Percentiles rank a stretch among this genome's conserved stretches.
Evolutionary conservation across 495 filamentous ascomycete species (phyloP).

Genomic region (Lophiotrema nucula): DNA sequence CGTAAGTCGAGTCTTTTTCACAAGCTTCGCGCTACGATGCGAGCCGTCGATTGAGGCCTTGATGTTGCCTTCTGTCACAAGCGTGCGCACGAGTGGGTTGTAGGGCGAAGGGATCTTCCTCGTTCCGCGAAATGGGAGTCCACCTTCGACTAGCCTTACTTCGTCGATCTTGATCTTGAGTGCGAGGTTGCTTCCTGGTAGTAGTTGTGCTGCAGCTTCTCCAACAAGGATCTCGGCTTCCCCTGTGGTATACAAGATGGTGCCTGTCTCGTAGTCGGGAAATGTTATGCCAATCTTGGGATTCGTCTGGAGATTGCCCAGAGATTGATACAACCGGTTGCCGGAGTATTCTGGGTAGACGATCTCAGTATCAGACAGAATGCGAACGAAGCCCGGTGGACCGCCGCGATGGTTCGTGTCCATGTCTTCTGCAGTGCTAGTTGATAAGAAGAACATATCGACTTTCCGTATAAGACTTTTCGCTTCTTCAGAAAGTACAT

Average conservation of each 20-base stretch:
- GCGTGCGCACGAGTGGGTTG: slow-evolving; percentile 61
- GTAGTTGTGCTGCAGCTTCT: slow-evolving; percentile 55
- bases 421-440: slow-evolving; percentile 64
- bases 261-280: slow-evolving; percentile 67
- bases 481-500: slow-evolving; percentile 48
- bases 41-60: slow-evolving; percentile 25
- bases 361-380: slow-evolving; percentile 59
- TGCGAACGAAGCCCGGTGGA: slow-evolving; percentile 67
- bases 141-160: slow-evolving; percentile 59
- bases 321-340: slow-evolving; percentile 76
- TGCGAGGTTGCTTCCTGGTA: slow-evolving; percentile 69
- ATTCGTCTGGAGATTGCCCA: slow-evolving; percentile 69
- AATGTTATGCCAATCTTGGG: slow-evolving; percentile 65
- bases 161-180: slow-evolving; percentile 62
- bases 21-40: slow-evolving; percentile 50
- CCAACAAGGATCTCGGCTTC: slow-evolving; percentile 61
- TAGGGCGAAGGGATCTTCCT: slow-evolving; percentile 64
- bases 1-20: slow-evolving; percentile 56
- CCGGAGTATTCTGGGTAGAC: slow-evolving; percentile 80
- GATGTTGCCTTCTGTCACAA: slow-evolving; percentile 49
- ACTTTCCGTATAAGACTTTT: slow-evolving; percentile 60
- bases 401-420: slow-evolving; percentile 84
- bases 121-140: slow-evolving; percentile 65
- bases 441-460: slow-evolving; percentile 76
- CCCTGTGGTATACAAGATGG: slow-evolving; percentile 71